Base-by-base conservation (phyloP, 306 rosid species). In the Sechiopsis laciniata region DNA sequence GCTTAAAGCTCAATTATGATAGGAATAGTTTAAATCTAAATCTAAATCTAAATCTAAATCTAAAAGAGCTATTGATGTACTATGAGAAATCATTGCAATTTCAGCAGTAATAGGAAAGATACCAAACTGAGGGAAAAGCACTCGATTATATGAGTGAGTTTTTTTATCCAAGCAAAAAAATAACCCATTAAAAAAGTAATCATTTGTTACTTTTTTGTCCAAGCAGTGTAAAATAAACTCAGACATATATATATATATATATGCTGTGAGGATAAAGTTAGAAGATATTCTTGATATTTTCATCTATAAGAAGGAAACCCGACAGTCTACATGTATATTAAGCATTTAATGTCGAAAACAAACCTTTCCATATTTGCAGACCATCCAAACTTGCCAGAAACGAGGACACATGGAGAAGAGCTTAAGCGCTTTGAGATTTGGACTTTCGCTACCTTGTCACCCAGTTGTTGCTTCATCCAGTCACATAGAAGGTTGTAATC, bases 331-430 rank as follows among this genome's bases (percentile, higher is more conserved):
- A 20, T 50, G 46, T 24, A 13, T 59, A 50, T 48, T 21, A 51
- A 48, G 62, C 16, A 55, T 69, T 20, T 8, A 17, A 21, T 16
- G 66, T 32, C 48, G 13, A 22, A 58, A 40, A 69, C 86, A 21
- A 22, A 95, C 97, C 99, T 95, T 82, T 95, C 99, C 99, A 95
- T 95, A 75, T 91, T 95, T 48, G 99, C 99, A 21, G 99, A 95
- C 99, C 99, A 95, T 58, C 97, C 97, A 84, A 95, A 95, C 88
- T 95, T 95, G 54, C 99, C 99, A 52, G 97, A 95, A 62, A 95
- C 99, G 79, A 95, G 97, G 82, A 95, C 99, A 80, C 99, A 91
- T n/a, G 99, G 97, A 81, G 99, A 95, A 56, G 99, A 91, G 85
- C 99, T 95, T 83, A 91, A 83, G 56, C 97, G 99, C 76, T 95